Base-by-base conservation (phyloP, 345 rosid species). In the Linum trigynum region DNA sequence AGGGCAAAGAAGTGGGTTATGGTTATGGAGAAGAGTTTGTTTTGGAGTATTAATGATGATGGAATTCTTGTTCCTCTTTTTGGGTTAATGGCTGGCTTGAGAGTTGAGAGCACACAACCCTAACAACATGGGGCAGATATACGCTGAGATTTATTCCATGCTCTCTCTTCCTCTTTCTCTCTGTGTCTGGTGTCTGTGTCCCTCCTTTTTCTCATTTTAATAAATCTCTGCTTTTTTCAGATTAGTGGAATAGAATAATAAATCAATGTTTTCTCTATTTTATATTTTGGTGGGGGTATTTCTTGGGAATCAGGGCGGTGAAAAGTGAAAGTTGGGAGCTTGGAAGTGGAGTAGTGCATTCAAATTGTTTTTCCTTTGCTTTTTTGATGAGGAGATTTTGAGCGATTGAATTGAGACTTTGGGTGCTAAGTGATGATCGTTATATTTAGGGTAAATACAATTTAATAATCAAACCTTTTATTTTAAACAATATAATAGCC, bases 91-190 rank as follows among this genome's bases (percentile, higher is more conserved):
- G 32, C 32, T 23, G 32, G 32, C 32, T 23, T 23, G 32, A 23
- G 32, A 65, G 57, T 23, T 23, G 32, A 23, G 32, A 65, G 57
- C 63, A 63, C 45, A 53, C 61, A 77, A 70, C 79, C 81, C 83
- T 77, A 79, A 23, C 58, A 55, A 63, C 67, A 79, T 66, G 68
- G 58, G 68, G 68, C 60, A 61, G 55, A 74, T 78, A 78, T 77
- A 75, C 71, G 77, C 63, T 66, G 74, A 71, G 70, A 69, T 68
- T 71, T 77, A 57, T 1, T 57, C 5, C 23, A 0, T 16, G 78
- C 68, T 80, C 80, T 70, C 41, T 51, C 15, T 48, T 50, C 55
- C 9, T 7, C 59, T 56, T 7, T 45, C 69, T 62, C 1, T 70
- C 71, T 77, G 69, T 73, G 74, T 69, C 62, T 71, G 60, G 63